Evolutionary conservation across 116 monocot genomes (phyloP), one percentile per base, ranked within the genome.

Genomic region (Papilionanthe hybrid): DNA sequence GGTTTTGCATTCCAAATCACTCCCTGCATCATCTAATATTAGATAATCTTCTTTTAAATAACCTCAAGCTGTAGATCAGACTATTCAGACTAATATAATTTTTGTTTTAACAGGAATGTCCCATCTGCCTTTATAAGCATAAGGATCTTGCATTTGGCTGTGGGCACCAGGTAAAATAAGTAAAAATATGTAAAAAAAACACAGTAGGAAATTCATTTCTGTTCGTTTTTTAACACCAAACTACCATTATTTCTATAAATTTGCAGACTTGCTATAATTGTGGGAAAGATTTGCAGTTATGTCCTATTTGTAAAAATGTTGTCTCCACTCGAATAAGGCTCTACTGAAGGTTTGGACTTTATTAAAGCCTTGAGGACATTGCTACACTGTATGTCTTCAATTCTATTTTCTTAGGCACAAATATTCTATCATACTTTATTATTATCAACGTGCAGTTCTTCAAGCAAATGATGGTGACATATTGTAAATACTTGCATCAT

Each of bases 71-170:
- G 22, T 25, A 63, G 23, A 22, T 25, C 7, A 8, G 63, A 63
- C 22, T 5, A 65, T 65, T 27, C 65, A 27, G 65, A 65, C 9
- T 65, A 65, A 65, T 23, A 17, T 30, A 37, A 69, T 69, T 29
- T 17, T 69, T 69, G 42, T 55, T 78, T 23, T 69, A 9, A 15
- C 86, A 91, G 91, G 74, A 77, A 13, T 91, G 91, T 69, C 85
- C 89, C 49, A 84, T 92, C 44, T 92, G 92, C 87, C 74, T 85
- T 11, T 63, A 74, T 58, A 78, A 82, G 28, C 28, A 79, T 15
- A 92, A 85, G 79, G 85, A 89, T 76, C 78, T 83, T 47, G 92
- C 92, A 4, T 89, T 89, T 80, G 89, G 92, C 45, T 92, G 92
- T 23, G 92, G 92, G 17, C 92, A 92, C 72, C 92, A 87, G 90